phyloP scores from a whole-genome alignment of 768 basidiomycete species.

The Cystoderma amianthinum region DNA sequence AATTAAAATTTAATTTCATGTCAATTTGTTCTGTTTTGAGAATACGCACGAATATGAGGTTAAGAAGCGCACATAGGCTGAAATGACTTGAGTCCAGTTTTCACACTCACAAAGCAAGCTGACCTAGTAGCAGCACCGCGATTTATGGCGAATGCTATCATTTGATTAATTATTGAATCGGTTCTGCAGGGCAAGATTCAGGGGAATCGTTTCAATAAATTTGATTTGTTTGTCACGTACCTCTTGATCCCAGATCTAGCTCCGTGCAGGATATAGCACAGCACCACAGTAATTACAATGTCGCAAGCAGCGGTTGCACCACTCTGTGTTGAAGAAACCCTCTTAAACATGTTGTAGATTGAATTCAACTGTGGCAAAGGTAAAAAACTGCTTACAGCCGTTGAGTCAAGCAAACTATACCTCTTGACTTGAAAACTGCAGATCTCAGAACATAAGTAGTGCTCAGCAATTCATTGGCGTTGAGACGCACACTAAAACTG shows the following conservation, averaged over 20 bases:
- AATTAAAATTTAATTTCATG: background rate
- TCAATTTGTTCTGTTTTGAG: background rate
- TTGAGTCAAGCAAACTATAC: background rate
- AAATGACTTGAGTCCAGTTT: background rate
- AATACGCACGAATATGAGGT: conserved; percentile 2
- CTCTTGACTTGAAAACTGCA: background rate
- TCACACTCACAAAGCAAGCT: background rate
- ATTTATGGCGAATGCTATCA: conserved; percentile 7
- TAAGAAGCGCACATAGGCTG: conserved; percentile 2
- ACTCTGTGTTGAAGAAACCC: conserved; percentile 1
- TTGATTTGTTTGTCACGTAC: background rate
- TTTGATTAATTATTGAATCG: conserved; percentile 5
- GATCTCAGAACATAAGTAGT: background rate
- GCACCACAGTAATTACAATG: background rate
- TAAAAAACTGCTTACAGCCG: conserved; percentile 1
- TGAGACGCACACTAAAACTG: background rate
- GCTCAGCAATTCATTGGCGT: background rate
- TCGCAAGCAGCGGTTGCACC: conserved; percentile 3
- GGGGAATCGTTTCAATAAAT: background rate
- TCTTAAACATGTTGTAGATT: background rate
- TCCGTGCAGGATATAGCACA: conserved; percentile 5
- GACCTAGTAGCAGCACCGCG: conserved; percentile 9
- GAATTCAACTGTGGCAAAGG: conserved; percentile 1
- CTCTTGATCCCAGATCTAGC: conserved; percentile 3
- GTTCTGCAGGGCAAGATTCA: conserved; percentile 2